Percentiles rank a stretch among this genome's conserved stretches.
phyloP scores from a whole-genome alignment of 371 early-diverging fungal species.

The Globomyces sp. region DNA sequence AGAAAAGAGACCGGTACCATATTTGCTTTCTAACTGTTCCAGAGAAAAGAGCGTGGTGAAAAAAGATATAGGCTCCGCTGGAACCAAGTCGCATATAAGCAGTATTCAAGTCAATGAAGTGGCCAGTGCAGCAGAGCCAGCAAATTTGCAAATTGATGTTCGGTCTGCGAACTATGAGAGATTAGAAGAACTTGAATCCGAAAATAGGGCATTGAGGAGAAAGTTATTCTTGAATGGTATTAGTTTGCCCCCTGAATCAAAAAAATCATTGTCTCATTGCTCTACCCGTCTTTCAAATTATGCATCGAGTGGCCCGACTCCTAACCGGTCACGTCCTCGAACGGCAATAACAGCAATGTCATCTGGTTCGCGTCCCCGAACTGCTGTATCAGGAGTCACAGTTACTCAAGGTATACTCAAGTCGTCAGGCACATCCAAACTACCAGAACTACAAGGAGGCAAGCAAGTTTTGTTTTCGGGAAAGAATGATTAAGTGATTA shows the following conservation, averaged over 20 bases:
- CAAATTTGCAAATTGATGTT: background rate
- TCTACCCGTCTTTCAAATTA: background rate
- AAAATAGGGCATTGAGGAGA: constrained; percentile 23
- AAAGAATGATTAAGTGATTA: too few relatives aligned
- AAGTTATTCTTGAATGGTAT: constrained; percentile 28
- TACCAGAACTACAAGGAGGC: too few relatives aligned
- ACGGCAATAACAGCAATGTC: background rate
- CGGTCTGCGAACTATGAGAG: constrained; percentile 7
- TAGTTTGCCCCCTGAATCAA: constrained; percentile 13
- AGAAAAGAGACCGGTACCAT: constrained; percentile 24
- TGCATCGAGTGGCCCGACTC: background rate
- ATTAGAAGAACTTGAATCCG: constrained; percentile 13
- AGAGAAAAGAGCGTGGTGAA: background rate
- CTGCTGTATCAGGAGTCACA: too few relatives aligned
- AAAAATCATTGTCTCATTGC: background rate
- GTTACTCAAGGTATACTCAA: too few relatives aligned
- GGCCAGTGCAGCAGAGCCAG: background rate
- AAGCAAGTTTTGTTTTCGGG: too few relatives aligned
- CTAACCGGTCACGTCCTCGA: background rate
- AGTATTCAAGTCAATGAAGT: background rate
- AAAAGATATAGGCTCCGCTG: background rate
- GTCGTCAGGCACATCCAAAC: too few relatives aligned
- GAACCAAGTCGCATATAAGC: background rate
- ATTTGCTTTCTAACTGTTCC: background rate
- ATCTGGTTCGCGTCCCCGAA: background rate